Evolutionary conservation across 176 grass and related monocot species (phyloP).

Genomic region (Oryza meridionalis): DNA sequence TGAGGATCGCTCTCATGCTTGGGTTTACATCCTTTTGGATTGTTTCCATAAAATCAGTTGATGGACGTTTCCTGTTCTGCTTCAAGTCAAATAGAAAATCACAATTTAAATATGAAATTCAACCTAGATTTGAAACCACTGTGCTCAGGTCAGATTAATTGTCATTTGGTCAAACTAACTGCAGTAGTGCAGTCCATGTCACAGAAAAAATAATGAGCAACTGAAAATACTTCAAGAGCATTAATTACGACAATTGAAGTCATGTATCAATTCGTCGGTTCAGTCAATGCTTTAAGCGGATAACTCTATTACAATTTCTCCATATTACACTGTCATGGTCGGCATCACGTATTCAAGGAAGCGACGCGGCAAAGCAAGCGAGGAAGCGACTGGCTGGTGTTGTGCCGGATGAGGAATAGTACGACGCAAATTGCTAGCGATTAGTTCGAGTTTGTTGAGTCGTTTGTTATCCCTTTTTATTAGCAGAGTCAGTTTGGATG

Average conservation of each 20-base stretch:
- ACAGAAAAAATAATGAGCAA: not conserved
- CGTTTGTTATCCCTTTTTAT: no score
- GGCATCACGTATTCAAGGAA: no score
- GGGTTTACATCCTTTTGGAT: slow-evolving; percentile 91
- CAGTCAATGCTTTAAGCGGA: not conserved
- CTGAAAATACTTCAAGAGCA: not conserved
- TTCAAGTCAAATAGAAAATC: not conserved
- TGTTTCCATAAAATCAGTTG: slow-evolving; percentile 83
- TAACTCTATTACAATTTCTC: slow-evolving; percentile 1
- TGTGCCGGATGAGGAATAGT: no score
- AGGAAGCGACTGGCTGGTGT: no score
- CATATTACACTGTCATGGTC: not conserved
- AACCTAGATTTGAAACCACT: not conserved
- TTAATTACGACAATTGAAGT: not conserved
- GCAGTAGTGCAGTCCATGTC: not conserved
- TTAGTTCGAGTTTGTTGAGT: no score
- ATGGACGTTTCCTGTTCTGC: slow-evolving; percentile 88
- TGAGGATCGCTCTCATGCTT: slow-evolving; percentile 92
- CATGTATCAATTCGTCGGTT: not conserved
- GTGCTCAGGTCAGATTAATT: not conserved
- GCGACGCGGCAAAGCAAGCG: no score
- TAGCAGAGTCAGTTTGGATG: no score
- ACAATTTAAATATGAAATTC: not conserved
- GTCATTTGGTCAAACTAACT: not conserved
- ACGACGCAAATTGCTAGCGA: no score